Evolutionary conservation across 2,329 filamentous ascomycete species (phyloP), one percentile per base, ranked within the genome.

Genomic region (Emmonsiellopsis sp.): DNA sequence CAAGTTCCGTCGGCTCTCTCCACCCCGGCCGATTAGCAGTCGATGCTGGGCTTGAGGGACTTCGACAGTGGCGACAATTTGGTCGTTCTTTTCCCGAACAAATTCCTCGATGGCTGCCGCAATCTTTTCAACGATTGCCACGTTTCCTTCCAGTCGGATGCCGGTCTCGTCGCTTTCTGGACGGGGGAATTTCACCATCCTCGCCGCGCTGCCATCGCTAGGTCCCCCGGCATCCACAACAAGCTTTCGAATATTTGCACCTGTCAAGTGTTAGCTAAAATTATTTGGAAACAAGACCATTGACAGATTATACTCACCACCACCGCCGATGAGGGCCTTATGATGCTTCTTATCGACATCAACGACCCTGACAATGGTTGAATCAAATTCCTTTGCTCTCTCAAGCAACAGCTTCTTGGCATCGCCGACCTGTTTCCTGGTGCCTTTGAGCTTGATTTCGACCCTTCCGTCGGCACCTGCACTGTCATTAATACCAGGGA

Each of bases 341-440:
- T 98, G 93, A 71, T 93, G 84, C 76, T 94, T 95, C 75, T 89
- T 88, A 61, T 97, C 91, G n/a, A 98, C 84, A 36, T 94, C 87
- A 48, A 98, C 77, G 10, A 84, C 89, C 73, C 86, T 84, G 13
- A 85, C 82, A 49, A 96, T 79, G n/a, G 88, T 95, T 59, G 93
- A 85, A 63, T 97, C 90, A 61, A 96, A 96, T 17, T 90, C 78
- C 56, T 85, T 85, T 52, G 87, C 86, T 73, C 91, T 90, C 72
- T 93, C 87, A 68, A 92, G 84, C 27, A 98, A 79, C 49, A 93
- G 74, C 74, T 93, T 93, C 80, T 93, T 93, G 4, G 93, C 92
- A 61, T 91, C 87, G 48, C 90, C 85, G 49, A 98, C 93, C 66
- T 93, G 86, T 60, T 87, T 77, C 75, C 95, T 93, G 27, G 89